Evolutionary conservation across 2,329 filamentous ascomycete genomes (phyloP).

Genomic region (Neofusicoccum sp.): DNA sequence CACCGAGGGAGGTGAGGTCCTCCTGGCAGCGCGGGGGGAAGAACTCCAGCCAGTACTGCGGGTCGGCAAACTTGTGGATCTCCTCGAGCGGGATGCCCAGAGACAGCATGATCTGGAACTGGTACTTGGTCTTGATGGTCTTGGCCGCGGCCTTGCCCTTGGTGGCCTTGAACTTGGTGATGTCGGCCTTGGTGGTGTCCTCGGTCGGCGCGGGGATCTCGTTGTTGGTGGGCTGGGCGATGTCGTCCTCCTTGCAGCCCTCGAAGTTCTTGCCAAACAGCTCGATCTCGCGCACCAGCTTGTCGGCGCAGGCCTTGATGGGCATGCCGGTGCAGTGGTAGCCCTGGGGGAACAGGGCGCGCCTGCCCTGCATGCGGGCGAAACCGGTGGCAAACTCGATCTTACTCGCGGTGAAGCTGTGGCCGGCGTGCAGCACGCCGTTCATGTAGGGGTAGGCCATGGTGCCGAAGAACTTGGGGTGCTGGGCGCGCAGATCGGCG

Average conservation of each 20-base stretch:
- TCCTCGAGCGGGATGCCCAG: constrained; percentile 84
- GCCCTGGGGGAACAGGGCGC: constrained; percentile 82
- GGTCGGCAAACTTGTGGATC: constrained; percentile 89
- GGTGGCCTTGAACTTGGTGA: constrained; percentile 79
- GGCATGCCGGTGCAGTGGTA: constrained; percentile 98
- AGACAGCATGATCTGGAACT: constrained; percentile 91
- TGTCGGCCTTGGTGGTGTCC: constrained; percentile 68
- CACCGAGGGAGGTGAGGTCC: constrained; percentile 80
- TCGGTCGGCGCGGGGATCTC: constrained; percentile 61
- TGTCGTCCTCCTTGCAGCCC: constrained; percentile 53
- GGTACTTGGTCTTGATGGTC: constrained; percentile 90
- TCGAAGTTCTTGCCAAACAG: constrained; percentile 87
- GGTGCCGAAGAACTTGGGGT: constrained; percentile 88
- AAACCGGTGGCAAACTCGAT: constrained; percentile 89
- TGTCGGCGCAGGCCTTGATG: constrained; percentile 96
- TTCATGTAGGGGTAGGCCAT: constrained; percentile 62
- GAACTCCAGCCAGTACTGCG: constrained; percentile 86
- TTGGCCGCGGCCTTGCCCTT: constrained; percentile 85
- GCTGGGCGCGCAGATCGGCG: constrained; percentile 71
- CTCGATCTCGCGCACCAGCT: constrained; percentile 84
- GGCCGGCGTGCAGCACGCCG: constrained; percentile 72
- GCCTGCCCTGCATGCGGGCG: constrained; percentile 86
- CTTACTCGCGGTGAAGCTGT: constrained; percentile 89
- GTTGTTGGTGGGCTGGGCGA: constrained; percentile 47
- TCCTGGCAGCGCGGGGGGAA: constrained; percentile 80